Base-by-base conservation (phyloP, 495 filamentous ascomycete genomes). In the Pseudomonodictys pantanalensis region DNA sequence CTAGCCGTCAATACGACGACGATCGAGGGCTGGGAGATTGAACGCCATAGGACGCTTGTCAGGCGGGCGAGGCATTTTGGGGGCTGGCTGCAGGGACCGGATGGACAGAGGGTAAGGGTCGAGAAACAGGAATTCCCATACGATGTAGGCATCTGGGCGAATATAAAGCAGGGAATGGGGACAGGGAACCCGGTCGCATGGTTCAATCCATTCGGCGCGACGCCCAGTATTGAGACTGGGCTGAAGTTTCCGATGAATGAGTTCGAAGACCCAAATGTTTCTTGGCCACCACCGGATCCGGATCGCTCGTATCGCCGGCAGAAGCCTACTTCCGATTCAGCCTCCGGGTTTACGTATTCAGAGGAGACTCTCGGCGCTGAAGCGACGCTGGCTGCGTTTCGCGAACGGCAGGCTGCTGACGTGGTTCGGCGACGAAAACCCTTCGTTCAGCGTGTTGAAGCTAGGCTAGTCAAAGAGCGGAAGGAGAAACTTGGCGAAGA, bases 21-120 rank as follows among this genome's bases (percentile, higher is more conserved):
- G 51, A 97, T 98, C 64, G 93, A 98, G 70, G 80, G 82, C 25
- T 97, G 92, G 92, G 91, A 96, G 68, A 86, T 92, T 43, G 91
- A 93, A 66, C 78, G 91, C 11, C 92, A 97, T 73, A 83, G 88
- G 41, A 84, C 86, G 2, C 77, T 93, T 2, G 75, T 95, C 4
- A 74, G 81, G 9, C 77, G 84, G 60, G 78, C 86, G 56, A 68
- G 79, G 28, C 73, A 79, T 45, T 73, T 78, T 12, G 81, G 85
- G 5, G 81, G 84, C 1, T 82, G 76, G 47, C 72, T 89, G 1
- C 73, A 83, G 44, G 84, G 79, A 0, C 86, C 85, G 6, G 78
- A 85, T 39, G 84, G 87, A 11, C 69, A 75, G 11, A 72, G 74
- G 24, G 62, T 86, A 4, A 70, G 72, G 10, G 79, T 91, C 52